Base-by-base conservation (phyloP, 2,329 filamentous ascomycete genomes). In the Incumbomyces lentus region DNA sequence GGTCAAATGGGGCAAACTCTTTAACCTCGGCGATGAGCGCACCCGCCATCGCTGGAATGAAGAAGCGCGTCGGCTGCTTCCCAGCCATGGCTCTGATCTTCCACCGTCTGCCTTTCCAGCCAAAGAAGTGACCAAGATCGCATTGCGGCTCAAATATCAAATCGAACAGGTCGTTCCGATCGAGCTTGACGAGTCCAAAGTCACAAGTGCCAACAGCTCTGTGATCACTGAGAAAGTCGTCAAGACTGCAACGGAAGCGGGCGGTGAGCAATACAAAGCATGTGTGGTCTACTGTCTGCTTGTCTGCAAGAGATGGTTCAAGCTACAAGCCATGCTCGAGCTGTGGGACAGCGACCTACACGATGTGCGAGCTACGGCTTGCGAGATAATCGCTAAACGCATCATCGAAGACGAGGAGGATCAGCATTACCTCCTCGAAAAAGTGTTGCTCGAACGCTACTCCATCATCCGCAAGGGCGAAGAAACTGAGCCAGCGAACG, bases 271-370 rank as follows among this genome's bases (percentile, higher is more conserved):
- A 37, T 73, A 90, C 60, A 72, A 71, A 29, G 78, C 82, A 10
- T 95, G 89, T 57, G 84, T 96, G 3, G 84, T 94, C 2, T 95
- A 81, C 64, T 84, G 84, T 55, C 69, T 95, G 47, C 74, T 95
- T 2, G 78, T 94, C 7, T 80, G 78, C 57, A 70, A 81, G 58
- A 73, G 77, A 57, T 84, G 80, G 80, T 96, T 95, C 66, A 81
- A 78, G 60, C 79, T 78, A 51, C 89, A 96, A 67, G 80, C 87
- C 1, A 52, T 74, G 22, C 64, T 81, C 6, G 92, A 98, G 71
- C 77, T 96, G 2, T 98, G 90, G 87, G 90, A 98, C 64, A 81
- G 89, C 6, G 83, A 87, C 49, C 72, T 96, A 33, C 86, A 95
- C 62, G 68, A 81, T 35, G 70, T 92, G 32, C 79, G 90, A 26